phyloP scores from a whole-genome alignment of 2,329 filamentous ascomycete species.

The Myrmaecium sp. region DNA sequence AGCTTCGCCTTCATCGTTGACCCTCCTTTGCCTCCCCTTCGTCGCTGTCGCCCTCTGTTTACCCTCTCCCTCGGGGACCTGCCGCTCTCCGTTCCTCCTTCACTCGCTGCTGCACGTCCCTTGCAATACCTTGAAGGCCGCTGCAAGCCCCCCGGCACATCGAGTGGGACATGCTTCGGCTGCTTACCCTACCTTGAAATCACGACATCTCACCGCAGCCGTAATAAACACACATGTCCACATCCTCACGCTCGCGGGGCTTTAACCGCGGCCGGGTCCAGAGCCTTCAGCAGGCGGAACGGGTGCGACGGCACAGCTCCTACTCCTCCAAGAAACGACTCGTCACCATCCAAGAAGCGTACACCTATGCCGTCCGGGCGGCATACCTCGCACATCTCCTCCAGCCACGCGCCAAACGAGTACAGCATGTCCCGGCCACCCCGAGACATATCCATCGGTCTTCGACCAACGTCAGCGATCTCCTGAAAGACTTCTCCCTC shows the following conservation, averaged over 20 bases:
- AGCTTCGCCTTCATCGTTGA: too few relatives aligned
- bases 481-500: conserved; percentile 72
- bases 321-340: conserved; percentile 18
- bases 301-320: conserved; percentile 21
- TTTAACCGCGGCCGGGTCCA: conserved; percentile 21
- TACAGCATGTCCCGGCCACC: conserved; percentile 59
- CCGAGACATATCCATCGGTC: conserved; percentile 48
- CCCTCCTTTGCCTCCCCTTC: too few relatives aligned
- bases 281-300: conserved; percentile 24
- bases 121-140: too few relatives aligned
- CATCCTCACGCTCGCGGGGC: conserved; percentile 5
- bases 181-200: too few relatives aligned
- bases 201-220: conserved; percentile 4
- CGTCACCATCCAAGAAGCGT: conserved; percentile 56
- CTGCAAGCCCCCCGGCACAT: too few relatives aligned
- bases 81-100: too few relatives aligned
- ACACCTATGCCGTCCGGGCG: conserved; percentile 75
- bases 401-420: conserved; percentile 74
- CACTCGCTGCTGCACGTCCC: too few relatives aligned
- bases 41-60: too few relatives aligned
- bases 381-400: conserved; percentile 88
- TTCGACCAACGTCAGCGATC: conserved; percentile 57
- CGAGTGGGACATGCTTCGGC: too few relatives aligned
- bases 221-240: too few relatives aligned
- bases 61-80: too few relatives aligned